A percentile compares a stretch with the other conserved stretches of the same genome.
Conservation (phyloP, 2,329 filamentous ascomycete genomes). For the Diaporthe helianthi region DNA sequence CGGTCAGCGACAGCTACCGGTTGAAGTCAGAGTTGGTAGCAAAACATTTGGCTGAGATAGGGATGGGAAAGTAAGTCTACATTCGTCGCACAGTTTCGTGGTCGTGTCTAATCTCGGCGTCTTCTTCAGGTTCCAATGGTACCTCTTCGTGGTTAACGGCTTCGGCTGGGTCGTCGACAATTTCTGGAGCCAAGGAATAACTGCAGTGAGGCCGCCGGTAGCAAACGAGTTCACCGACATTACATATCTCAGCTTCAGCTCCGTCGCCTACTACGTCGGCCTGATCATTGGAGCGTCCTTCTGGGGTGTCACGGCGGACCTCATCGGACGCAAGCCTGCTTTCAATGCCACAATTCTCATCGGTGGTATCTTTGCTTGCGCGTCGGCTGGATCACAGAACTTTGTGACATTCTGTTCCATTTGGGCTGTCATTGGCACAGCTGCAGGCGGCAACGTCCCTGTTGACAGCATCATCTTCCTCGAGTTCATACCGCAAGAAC, state of each 20-base stretch:
- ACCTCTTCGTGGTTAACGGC: conserved; percentile 54
- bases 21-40: conserved; percentile 45
- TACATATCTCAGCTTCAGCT: conserved; percentile 43
- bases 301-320: conserved; percentile 51
- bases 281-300: conserved; percentile 54
- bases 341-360: conserved; percentile 55
- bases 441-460: conserved; percentile 56
- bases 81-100: accelerated
- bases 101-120: neutral
- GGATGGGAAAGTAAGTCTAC: conserved; percentile 45
- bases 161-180: conserved; percentile 56
- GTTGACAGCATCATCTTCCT: conserved; percentile 60
- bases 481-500: conserved; percentile 55
- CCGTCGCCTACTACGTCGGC: conserved; percentile 49
- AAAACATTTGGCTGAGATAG: conserved; percentile 41
- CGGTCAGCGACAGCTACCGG: conserved; percentile 42
- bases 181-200: conserved; percentile 48
- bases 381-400: conserved; percentile 63
- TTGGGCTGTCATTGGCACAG: conserved; percentile 56
- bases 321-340: conserved; percentile 51
- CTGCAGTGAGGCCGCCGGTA: conserved; percentile 44
- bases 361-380: conserved; percentile 61
- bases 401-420: conserved; percentile 64
- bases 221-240: conserved; percentile 46
- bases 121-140: conserved; percentile 46